phyloP scores from a whole-genome alignment of 768 basidiomycete genomes.

The Xerocomellus amylosporus region DNA sequence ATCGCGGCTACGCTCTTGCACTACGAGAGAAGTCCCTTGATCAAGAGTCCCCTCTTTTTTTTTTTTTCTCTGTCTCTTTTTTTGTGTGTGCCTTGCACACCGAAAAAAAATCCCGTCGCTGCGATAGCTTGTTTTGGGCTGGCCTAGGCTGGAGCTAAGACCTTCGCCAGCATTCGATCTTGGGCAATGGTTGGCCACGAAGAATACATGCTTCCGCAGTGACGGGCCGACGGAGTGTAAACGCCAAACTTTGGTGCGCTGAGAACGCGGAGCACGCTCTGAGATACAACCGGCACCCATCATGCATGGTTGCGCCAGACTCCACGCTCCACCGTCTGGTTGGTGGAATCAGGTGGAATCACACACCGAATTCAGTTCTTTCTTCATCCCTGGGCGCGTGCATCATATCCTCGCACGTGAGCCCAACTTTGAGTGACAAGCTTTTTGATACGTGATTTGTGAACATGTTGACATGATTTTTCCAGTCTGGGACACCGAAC shows the following conservation, averaged over 20 bases:
- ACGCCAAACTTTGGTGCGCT: background rate
- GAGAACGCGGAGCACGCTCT: conserved; percentile 25
- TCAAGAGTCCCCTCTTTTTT: conserved; percentile 13
- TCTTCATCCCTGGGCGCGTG: conserved; percentile 9
- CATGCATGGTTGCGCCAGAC: background rate
- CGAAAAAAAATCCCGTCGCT: conserved; percentile 10
- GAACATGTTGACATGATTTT: background rate
- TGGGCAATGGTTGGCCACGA: background rate
- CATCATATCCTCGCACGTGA: conserved; percentile 13
- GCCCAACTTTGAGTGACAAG: conserved; percentile 15
- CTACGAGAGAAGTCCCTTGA: conserved; percentile 21
- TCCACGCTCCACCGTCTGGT: background rate
- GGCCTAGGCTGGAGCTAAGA: conserved; percentile 4
- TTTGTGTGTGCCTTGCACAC: conserved; percentile 18
- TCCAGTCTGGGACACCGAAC: background rate
- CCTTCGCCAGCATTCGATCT: background rate
- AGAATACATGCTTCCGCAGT: conserved; percentile 1
- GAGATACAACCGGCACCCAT: conserved; percentile 9
- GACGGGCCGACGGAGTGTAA: background rate
- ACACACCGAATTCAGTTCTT: conserved; percentile 6
- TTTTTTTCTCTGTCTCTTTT: background rate
- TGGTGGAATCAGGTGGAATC: background rate
- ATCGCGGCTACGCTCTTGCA: conserved; percentile 24
- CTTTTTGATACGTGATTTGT: conserved; percentile 17
- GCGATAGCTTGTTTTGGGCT: background rate